phyloP scores from a whole-genome alignment of 1,139 yeast genomes.

The Saccharomyces hybrid region DNA sequence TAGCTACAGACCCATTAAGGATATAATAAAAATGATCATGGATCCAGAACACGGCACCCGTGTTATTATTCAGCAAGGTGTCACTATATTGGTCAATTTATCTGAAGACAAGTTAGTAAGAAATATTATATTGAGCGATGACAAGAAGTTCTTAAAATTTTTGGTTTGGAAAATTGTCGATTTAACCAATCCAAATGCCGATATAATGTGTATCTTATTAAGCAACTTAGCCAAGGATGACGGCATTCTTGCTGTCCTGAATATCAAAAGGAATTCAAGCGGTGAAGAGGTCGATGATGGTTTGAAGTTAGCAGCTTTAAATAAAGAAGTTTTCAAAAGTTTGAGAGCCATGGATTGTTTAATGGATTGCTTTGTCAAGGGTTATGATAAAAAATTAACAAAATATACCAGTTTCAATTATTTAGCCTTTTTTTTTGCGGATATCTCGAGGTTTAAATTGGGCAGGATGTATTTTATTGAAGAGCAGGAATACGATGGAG shows the following conservation, averaged over 20 bases:
- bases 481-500: constrained; percentile 64
- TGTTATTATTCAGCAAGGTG: constrained; percentile 56
- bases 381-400: constrained; percentile 64
- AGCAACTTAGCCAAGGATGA: constrained; percentile 82
- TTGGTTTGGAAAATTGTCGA: constrained; percentile 50
- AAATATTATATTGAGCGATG: constrained; percentile 51
- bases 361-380: constrained; percentile 87
- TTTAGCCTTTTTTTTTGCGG: constrained; percentile 83
- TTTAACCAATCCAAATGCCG: constrained; percentile 59
- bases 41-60: constrained; percentile 37
- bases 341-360: constrained; percentile 65
- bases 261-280: constrained; percentile 36
- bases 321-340: constrained; percentile 46
- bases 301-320: constrained; percentile 15
- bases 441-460: constrained; percentile 62
- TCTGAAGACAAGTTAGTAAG: constrained; percentile 61
- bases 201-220: constrained; percentile 73
- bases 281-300: constrained; percentile 13
- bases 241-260: constrained; percentile 48
- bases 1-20: constrained; percentile 64
- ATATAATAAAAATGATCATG: constrained; percentile 53
- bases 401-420: constrained; percentile 72
- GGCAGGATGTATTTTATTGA: constrained; percentile 76
- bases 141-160: constrained; percentile 49
- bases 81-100: constrained; percentile 74